Conservation (phyloP, 345 rosid genomes). For the Geranium brycei region DNA sequence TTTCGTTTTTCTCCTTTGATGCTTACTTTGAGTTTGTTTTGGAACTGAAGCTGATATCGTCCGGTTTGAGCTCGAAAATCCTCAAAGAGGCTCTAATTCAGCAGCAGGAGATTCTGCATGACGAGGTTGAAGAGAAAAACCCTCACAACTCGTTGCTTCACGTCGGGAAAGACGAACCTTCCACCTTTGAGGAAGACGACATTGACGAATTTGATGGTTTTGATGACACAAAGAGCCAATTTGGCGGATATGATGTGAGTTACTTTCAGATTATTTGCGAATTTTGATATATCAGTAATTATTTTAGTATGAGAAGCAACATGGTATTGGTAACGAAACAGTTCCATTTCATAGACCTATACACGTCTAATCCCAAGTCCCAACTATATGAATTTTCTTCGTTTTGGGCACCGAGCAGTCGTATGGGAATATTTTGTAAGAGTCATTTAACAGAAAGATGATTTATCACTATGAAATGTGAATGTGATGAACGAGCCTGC, state of each 20-base stretch:
- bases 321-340: neutral
- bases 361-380: no score
- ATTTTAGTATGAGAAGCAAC: no score
- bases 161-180: slow-evolving; percentile 26
- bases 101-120: slow-evolving; percentile 70
- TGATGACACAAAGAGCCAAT: slow-evolving; percentile 45
- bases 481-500: neutral
- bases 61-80: slow-evolving; percentile 69
- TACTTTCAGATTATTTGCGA: neutral
- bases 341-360: neutral
- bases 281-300: neutral
- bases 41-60: slow-evolving; percentile 35
- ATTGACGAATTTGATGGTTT: slow-evolving; percentile 52
- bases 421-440: neutral
- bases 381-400: no score
- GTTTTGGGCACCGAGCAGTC: no score
- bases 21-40: neutral
- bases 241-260: slow-evolving; percentile 43
- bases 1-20: neutral
- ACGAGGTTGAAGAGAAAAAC: slow-evolving; percentile 29
- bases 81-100: slow-evolving; percentile 72
- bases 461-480: neutral
- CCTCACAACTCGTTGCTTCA: slow-evolving; percentile 20
- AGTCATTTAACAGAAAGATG: neutral
- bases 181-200: slow-evolving; percentile 30